Base-by-base conservation (phyloP, 75 land plant species). In the Pinus taeda region DNA sequence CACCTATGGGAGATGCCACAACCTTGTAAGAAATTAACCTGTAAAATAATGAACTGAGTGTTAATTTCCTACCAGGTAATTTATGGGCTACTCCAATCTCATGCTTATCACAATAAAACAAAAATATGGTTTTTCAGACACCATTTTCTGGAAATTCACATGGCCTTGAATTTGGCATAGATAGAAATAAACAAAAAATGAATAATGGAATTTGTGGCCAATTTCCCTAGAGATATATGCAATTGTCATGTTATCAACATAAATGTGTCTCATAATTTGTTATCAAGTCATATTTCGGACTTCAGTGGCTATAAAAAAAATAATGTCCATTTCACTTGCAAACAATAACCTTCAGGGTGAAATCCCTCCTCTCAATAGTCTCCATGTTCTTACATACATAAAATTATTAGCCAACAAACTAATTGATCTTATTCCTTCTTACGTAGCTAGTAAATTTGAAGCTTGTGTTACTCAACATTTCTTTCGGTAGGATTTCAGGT, bases 101-200 rank as follows among this genome's bases (percentile, higher is more conserved):
- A 82, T 72, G 39, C 75, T 87, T 58, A 76, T 91, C 20, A 75
- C 89, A 76, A 82, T 92, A 37, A 86, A 86, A 67, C n/a, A n/a
- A n/a, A 86, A 79, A 77, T 88, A 88, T 73, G 37, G 75, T 4
- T 81, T 91, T 17, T 75, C 86, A 18, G 87, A 88, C 14, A 73
- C 74, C 21, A 79, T 94, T 29, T 77, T 89, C 77, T 84, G 15
- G 76, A 83, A 11, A 69, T 85, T 60, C 74, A 79, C 13, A 37
- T 56, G 33, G 79, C 85, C 62, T 60, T 75, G 59, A 79, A 80
- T 20, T 37, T 92, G 18, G 85, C 85, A 69, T 87, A 83, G 65
- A 83, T 93, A 75, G 86, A 91, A 77, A 82, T 91, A 3, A 91
- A 92, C 73, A 85, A 89, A 76, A 93, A 90, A 64, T 76, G 75